These are phyloP conservation scores for Penicillium paxilli DNA, from an alignment of 495 filamentous ascomycete genomes.

Conservation along the genomic window DNA sequence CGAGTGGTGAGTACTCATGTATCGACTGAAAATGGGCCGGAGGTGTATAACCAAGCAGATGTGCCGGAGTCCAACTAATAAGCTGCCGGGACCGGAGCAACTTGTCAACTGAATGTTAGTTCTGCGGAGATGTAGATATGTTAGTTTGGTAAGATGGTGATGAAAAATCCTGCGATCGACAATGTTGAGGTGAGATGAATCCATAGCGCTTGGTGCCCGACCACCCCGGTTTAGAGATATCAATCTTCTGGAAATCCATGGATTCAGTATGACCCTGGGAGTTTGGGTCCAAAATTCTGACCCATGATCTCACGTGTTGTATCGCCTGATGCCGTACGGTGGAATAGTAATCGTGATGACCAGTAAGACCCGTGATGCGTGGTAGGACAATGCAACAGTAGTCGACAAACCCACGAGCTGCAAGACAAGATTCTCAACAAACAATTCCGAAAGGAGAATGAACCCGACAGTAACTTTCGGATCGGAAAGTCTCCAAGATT, in stretches of 20 bases:
- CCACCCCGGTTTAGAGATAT: not conserved
- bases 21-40: too few relatives aligned
- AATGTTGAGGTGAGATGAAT: not conserved
- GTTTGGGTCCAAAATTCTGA: too few relatives aligned
- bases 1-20: too few relatives aligned
- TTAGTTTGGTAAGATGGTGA: too few relatives aligned
- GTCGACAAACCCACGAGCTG: not conserved
- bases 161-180: not conserved
- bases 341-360: not conserved
- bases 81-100: too few relatives aligned
- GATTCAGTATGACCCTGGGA: too few relatives aligned
- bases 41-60: too few relatives aligned
- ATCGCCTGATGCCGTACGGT: not conserved
- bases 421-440: not conserved
- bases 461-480: not conserved
- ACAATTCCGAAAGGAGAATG: too few relatives aligned
- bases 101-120: too few relatives aligned
- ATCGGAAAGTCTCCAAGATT: not conserved
- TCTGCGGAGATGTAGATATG: too few relatives aligned
- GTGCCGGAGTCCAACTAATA: too few relatives aligned
- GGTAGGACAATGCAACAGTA: conserved; percentile 15
- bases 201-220: not conserved
- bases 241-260: not conserved
- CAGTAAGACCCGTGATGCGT: not conserved
- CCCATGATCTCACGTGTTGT: too few relatives aligned